These are phyloP conservation scores for Pisolithus albus DNA, from an alignment of 768 basidiomycete genomes.

Conservation along the genomic window DNA sequence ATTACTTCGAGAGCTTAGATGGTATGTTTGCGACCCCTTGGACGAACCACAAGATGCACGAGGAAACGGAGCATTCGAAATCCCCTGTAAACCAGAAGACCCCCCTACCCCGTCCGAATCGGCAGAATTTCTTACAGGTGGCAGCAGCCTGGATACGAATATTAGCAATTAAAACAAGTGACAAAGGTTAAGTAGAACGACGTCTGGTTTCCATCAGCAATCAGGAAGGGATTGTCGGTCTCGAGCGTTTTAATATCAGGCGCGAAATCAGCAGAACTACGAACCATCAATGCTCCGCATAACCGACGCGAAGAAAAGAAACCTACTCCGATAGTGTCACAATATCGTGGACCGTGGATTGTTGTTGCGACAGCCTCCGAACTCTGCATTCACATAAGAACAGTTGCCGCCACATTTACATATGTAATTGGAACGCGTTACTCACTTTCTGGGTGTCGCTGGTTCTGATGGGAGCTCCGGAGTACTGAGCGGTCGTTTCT, in stretches of 20 bases:
- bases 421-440: not conserved
- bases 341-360: not conserved
- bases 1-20: not conserved
- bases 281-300: not conserved
- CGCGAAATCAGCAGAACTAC: not conserved
- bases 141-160: slow-evolving; percentile 3
- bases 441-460: slow-evolving; percentile 20
- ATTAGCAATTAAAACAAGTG: not conserved
- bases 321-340: not conserved
- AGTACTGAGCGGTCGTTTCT: slow-evolving; percentile 20
- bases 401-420: not conserved
- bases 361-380: not conserved
- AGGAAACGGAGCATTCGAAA: not conserved
- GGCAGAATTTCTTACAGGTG: not conserved
- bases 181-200: slow-evolving; percentile 3
- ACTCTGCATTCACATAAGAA: not conserved
- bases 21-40: slow-evolving; percentile 2
- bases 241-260: slow-evolving; percentile 5
- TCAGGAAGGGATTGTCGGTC: not conserved
- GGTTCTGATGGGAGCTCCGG: slow-evolving; percentile 9
- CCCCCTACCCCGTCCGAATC: not conserved
- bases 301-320: not conserved
- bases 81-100: not conserved
- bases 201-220: slow-evolving; percentile 7
- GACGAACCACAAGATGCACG: slow-evolving; percentile 16